Percentiles rank a stretch among this genome's conserved stretches.
Evolutionary conservation across 2,329 filamentous ascomycete genomes (phyloP).

Genomic region (Allantophomopsis lycopodina): DNA sequence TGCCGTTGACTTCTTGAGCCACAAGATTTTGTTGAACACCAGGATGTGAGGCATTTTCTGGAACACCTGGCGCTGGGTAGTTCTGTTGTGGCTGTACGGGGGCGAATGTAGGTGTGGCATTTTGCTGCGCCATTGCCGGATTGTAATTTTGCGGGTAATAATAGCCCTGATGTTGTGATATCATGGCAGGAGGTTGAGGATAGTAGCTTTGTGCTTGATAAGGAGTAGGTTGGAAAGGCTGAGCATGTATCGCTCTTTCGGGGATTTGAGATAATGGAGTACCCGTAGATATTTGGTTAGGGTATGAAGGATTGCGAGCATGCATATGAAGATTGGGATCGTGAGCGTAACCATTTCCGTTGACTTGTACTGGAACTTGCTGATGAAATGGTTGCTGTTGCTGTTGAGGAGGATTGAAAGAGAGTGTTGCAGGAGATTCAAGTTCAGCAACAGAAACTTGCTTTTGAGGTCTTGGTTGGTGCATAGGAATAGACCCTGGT

Average conservation of each 20-base stretch:
- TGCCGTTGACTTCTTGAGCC: slow-evolving; percentile 86
- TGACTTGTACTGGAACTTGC: slow-evolving; percentile 70
- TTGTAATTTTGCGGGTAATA: slow-evolving; percentile 51
- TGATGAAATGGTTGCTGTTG: slow-evolving; percentile 86
- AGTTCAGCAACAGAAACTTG: slow-evolving; percentile 86
- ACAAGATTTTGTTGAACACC: slow-evolving; percentile 36
- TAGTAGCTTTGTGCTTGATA: slow-evolving; percentile 46
- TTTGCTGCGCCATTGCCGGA: slow-evolving; percentile 27
- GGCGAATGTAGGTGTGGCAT: slow-evolving; percentile 13
- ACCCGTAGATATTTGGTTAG: slow-evolving; percentile 55
- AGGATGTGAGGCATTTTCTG: slow-evolving; percentile 16
- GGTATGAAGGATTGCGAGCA: slow-evolving; percentile 53
- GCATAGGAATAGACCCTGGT: slow-evolving; percentile 53
- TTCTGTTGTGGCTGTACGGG: slow-evolving; percentile 15
- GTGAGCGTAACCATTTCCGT: slow-evolving; percentile 37
- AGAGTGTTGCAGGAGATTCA: slow-evolving; percentile 54
- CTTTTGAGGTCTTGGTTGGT: slow-evolving; percentile 92
- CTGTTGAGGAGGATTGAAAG: slow-evolving; percentile 45
- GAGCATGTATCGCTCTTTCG: slow-evolving; percentile 81
- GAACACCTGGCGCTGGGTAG: slow-evolving; percentile 9
- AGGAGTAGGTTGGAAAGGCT: slow-evolving; percentile 69
- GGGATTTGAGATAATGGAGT: slow-evolving; percentile 87
- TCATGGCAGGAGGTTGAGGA: slow-evolving; percentile 37
- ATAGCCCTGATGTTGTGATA: slow-evolving; percentile 42
- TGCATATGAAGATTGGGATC: slow-evolving; percentile 43